phyloP scores from a whole-genome alignment of 805 yeast genomes.

The Henningerozyma blattae region DNA sequence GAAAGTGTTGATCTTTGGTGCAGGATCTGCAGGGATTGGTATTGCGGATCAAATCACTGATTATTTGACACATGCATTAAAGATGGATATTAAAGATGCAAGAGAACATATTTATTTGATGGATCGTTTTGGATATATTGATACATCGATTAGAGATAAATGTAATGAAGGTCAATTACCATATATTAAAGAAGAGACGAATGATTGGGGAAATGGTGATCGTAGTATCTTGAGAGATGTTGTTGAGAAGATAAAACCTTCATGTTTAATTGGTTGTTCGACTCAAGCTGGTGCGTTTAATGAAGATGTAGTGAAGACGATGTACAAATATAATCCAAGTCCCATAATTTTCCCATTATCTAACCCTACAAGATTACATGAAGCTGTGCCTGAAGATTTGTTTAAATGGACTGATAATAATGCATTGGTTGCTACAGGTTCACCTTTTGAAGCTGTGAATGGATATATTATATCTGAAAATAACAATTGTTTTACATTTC shows the following conservation, averaged over 20 bases:
- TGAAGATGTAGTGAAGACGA: constrained; percentile 70
- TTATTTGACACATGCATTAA: constrained; percentile 75
- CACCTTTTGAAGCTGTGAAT: constrained; percentile 88
- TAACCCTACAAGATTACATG: constrained; percentile 91
- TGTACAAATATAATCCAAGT: constrained; percentile 75
- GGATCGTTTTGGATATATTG: constrained; percentile 76
- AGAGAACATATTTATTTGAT: constrained; percentile 60
- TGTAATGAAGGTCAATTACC: constrained; percentile 52
- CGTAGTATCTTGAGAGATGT: constrained; percentile 58
- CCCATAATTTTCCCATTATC: constrained; percentile 95
- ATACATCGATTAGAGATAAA: constrained; percentile 41
- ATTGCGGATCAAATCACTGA: constrained; percentile 88
- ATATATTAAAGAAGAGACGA: constrained; percentile 66
- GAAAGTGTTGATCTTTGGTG: constrained; percentile 75
- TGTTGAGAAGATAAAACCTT: constrained; percentile 65
- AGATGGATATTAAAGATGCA: constrained; percentile 50
- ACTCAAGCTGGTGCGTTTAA: constrained; percentile 94
- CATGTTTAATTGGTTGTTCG: constrained; percentile 88
- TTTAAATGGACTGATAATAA: constrained; percentile 86
- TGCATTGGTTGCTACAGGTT: constrained; percentile 92
- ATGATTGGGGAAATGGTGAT: constrained; percentile 62
- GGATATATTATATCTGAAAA: constrained; percentile 87
- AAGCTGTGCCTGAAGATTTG: constrained; percentile 85
- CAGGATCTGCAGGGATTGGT: constrained; percentile 95
- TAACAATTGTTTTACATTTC: constrained; percentile 95